Percentiles rank a stretch among this genome's conserved stretches.
Evolutionary conservation across 2,329 filamentous ascomycete species (phyloP).

Genomic region (Clathrospora elynae): DNA sequence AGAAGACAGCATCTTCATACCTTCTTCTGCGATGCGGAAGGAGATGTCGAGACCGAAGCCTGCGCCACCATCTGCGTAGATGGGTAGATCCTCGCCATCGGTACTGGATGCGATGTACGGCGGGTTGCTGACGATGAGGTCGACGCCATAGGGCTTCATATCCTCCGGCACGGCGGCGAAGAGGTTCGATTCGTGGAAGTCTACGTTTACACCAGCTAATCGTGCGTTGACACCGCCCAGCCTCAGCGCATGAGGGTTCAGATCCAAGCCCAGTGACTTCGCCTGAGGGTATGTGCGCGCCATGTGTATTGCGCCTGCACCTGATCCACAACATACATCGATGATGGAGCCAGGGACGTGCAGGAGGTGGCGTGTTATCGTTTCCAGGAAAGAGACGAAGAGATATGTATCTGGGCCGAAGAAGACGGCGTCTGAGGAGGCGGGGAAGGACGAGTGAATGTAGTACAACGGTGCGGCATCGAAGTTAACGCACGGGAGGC

Average conservation of each 20-base stretch:
- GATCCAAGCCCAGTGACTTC: conserved; percentile 25
- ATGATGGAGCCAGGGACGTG: conserved; percentile 18
- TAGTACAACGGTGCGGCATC: conserved; percentile 22
- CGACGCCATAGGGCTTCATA: conserved; percentile 15
- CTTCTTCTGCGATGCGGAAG: conserved; percentile 27
- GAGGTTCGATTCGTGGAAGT: conserved; percentile 27
- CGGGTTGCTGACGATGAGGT: conserved; percentile 33
- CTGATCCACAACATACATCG: conserved; percentile 33
- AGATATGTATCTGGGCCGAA: conserved; percentile 34
- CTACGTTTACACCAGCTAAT: conserved; percentile 17
- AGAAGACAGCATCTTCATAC: conserved; percentile 22
- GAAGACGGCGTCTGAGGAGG: conserved; percentile 28
- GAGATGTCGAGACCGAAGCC: conserved; percentile 31
- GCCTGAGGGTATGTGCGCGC: conserved; percentile 24
- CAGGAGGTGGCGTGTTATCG: conserved; percentile 14
- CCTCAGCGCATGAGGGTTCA: conserved; percentile 27
- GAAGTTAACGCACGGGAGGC: background rate
- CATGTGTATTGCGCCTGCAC: conserved; percentile 33
- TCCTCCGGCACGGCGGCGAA: conserved; percentile 21
- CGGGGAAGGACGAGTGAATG: conserved; percentile 31
- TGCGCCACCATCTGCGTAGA: conserved; percentile 33
- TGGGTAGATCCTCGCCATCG: conserved; percentile 27
- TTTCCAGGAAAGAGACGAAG: conserved; percentile 26
- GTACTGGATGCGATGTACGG: conserved; percentile 32
- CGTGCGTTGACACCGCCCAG: conserved; percentile 25